A percentile compares a stretch with the other conserved stretches of the same genome.
phyloP scores from a whole-genome alignment of 129 eudicot species.

The Artemisia argyi region DNA sequence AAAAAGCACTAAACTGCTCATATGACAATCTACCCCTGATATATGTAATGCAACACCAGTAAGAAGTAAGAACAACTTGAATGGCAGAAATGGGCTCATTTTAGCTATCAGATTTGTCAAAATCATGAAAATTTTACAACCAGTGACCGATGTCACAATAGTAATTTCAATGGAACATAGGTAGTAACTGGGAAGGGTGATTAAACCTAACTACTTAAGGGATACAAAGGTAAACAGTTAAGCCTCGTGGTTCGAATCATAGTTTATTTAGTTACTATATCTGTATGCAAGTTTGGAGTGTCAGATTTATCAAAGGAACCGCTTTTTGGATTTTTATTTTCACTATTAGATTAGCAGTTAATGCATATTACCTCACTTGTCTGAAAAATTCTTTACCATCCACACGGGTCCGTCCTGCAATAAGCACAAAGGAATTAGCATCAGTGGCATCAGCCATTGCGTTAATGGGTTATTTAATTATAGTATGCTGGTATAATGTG shows the following conservation, averaged over 20 bases:
- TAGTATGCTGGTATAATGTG: too few relatives aligned
- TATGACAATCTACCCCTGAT: constrained; percentile 83
- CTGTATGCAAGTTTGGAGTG: constrained; percentile 5
- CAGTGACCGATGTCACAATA: not conserved
- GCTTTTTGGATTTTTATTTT: constrained; percentile 9
- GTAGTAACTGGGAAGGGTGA: not conserved
- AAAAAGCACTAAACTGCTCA: constrained; percentile 94
- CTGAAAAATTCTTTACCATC: constrained; percentile 98
- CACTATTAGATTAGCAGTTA: constrained; percentile 11
- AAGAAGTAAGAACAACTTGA: not conserved
- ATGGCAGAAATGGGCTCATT: not conserved
- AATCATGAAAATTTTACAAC: not conserved
- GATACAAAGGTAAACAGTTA: not conserved
- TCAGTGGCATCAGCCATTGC: not conserved
- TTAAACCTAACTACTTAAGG: not conserved
- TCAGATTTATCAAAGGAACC: not conserved
- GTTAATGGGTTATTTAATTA: too few relatives aligned
- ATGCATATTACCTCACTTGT: constrained; percentile 85
- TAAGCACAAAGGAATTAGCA: constrained; percentile 28
- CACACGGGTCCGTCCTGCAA: constrained; percentile 81
- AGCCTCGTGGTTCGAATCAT: not conserved
- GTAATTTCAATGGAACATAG: constrained; percentile 5
- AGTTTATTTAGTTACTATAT: not conserved
- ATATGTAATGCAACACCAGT: not conserved
- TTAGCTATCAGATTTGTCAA: not conserved